phyloP scores from a whole-genome alignment of 345 rosid genomes.

The Corchorus olitorius region DNA sequence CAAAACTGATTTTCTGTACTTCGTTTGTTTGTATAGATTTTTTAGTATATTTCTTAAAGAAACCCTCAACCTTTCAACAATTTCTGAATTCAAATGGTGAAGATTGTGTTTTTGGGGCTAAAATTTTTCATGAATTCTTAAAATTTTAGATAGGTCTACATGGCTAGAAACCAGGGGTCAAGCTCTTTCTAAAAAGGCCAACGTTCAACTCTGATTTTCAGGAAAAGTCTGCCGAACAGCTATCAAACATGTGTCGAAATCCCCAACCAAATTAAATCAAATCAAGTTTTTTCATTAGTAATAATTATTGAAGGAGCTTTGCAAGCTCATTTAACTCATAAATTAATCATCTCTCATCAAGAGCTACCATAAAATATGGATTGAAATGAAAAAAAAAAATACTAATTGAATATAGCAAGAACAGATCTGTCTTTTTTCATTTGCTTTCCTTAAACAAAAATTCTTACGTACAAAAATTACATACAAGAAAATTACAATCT shows the following conservation, averaged over 20 bases:
- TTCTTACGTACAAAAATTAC: constrained; percentile 47
- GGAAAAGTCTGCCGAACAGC: constrained; percentile 16
- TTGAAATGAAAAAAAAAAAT: neutral
- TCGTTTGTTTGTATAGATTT: neutral
- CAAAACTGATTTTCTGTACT: neutral
- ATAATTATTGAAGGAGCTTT: neutral
- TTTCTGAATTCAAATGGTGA: neutral
- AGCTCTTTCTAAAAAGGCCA: neutral
- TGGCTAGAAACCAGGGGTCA: neutral
- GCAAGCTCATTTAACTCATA: neutral
- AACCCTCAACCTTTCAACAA: neutral
- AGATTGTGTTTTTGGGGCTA: neutral
- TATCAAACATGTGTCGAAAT: neutral
- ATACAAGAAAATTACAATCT: constrained; percentile 39
- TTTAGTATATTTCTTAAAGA: neutral
- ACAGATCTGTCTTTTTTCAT: constrained; percentile 7
- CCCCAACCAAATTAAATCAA: neutral
- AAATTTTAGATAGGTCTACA: neutral
- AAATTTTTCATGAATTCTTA: neutral
- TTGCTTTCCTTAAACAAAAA: constrained; percentile 29
- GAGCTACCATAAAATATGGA: neutral
- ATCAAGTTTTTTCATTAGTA: neutral
- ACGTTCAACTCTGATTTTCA: neutral
- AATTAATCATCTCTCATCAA: neutral
- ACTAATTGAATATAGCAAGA: neutral